Evolutionary conservation across 2,329 filamentous ascomycete species (phyloP).

Genomic region (Harringtonia aguacate): DNA sequence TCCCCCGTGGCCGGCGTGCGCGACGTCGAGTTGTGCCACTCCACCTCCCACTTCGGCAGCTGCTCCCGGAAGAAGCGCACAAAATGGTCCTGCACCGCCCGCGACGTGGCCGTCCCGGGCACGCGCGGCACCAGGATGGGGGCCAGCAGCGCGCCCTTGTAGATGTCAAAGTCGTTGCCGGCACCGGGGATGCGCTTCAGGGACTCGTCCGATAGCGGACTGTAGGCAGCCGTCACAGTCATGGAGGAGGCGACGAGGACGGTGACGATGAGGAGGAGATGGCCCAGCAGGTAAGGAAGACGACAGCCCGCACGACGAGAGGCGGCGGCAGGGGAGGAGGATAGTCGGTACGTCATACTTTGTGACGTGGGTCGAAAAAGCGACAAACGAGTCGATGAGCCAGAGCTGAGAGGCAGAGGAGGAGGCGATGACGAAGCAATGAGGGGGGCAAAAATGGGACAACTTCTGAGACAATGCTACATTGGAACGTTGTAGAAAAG

Average conservation of each 20-base stretch:
- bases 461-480: background rate
- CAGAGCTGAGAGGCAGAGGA: background rate
- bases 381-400: background rate
- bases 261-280: slow-evolving; percentile 7
- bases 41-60: slow-evolving; percentile 69
- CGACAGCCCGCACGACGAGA: background rate
- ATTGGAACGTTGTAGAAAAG: background rate
- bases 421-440: too few relatives aligned
- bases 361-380: background rate
- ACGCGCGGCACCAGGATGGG: slow-evolving; percentile 85
- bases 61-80: slow-evolving; percentile 65
- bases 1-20: slow-evolving; percentile 67
- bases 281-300: background rate
- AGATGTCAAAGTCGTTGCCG: slow-evolving; percentile 67
- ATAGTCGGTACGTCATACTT: background rate
- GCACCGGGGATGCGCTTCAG: slow-evolving; percentile 63
- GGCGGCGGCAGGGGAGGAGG: background rate
- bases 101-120: slow-evolving; percentile 70
- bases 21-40: slow-evolving; percentile 83
- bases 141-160: slow-evolving; percentile 63
- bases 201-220: slow-evolving; percentile 60
- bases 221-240: slow-evolving; percentile 26
- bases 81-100: slow-evolving; percentile 68
- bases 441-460: background rate
- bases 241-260: slow-evolving; percentile 9